Percentiles rank a stretch among this genome's conserved stretches.
phyloP scores from a whole-genome alignment of 768 basidiomycete species.

The Lactarius tabidus region DNA sequence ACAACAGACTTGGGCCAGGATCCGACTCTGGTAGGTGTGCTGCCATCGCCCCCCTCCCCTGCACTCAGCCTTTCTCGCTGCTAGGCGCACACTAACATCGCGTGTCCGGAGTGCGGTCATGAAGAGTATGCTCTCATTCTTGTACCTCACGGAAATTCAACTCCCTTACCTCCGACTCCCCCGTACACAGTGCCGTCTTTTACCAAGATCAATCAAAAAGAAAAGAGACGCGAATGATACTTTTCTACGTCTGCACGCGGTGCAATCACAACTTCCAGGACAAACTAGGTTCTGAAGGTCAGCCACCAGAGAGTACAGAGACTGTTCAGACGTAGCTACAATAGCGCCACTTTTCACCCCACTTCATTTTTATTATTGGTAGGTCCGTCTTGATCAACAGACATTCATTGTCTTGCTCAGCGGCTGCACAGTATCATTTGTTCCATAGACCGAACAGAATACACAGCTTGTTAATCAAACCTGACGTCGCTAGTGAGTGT shows the following conservation, averaged over 20 bases:
- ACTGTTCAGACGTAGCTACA: constrained; percentile 3
- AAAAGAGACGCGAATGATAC: constrained; percentile 91
- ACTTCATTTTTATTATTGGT: not conserved
- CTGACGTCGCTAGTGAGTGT: not conserved
- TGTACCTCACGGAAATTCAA: not conserved
- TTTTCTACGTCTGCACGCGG: constrained; percentile 86
- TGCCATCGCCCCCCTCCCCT: not conserved
- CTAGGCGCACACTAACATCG: constrained; percentile 79
- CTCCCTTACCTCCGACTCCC: constrained; percentile 6
- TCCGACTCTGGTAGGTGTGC: constrained; percentile 68
- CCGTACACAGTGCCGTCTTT: constrained; percentile 66
- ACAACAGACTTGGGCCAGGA: constrained; percentile 85
- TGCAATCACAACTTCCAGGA: constrained; percentile 76
- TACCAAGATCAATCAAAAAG: constrained; percentile 98
- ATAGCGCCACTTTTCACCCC: not conserved
- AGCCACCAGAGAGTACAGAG: constrained; percentile 33
- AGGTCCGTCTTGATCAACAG: not conserved
- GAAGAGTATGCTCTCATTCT: constrained; percentile 61
- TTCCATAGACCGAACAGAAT: constrained; percentile 4
- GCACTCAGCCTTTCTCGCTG: constrained; percentile 1
- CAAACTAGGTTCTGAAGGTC: constrained; percentile 46
- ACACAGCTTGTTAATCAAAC: not conserved
- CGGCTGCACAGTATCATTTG: not conserved
- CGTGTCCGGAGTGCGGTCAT: constrained; percentile 77
- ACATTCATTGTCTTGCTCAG: not conserved